A percentile compares a stretch with the other conserved stretches of the same genome.
These are phyloP conservation scores for Fusarium succisae DNA, from an alignment of 2,329 filamentous ascomycete genomes.

Conservation along the genomic window DNA sequence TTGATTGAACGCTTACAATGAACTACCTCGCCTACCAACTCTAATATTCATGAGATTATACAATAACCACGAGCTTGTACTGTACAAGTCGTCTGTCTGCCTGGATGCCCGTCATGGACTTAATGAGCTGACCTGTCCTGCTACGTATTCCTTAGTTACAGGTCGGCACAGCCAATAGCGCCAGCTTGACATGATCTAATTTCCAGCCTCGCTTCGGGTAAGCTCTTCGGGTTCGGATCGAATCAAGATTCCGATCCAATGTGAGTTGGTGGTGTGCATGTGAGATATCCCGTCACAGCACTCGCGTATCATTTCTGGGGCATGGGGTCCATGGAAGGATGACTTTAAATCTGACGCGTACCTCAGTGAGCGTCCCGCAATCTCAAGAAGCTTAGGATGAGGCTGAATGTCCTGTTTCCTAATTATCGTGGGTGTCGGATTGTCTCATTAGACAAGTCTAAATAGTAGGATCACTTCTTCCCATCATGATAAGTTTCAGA, in stretches of 20 bases:
- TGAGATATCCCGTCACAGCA: neutral
- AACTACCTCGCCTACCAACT: neutral
- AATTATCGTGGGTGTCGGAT: neutral
- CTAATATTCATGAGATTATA: neutral
- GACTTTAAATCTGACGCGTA: neutral
- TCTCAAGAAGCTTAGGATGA: neutral
- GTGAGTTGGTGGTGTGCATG: constrained; percentile 10
- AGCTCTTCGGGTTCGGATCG: constrained; percentile 30
- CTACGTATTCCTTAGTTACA: neutral
- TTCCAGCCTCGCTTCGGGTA: constrained; percentile 8
- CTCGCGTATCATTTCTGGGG: neutral
- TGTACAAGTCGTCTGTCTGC: neutral
- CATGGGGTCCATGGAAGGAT: neutral
- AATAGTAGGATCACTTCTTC: neutral
- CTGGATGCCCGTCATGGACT: constrained; percentile 7
- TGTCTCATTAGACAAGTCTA: neutral
- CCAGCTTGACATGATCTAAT: neutral
- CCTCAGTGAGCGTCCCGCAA: neutral
- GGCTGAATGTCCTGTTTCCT: neutral
- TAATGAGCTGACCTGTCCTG: neutral
- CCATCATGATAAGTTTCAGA: neutral
- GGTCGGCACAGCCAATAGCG: constrained; percentile 18
- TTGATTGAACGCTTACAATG: neutral
- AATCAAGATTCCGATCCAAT: constrained; percentile 25
- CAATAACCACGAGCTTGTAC: neutral